Conservation (phyloP, 805 yeast species). For the Torulaspora gathmanii region DNA sequence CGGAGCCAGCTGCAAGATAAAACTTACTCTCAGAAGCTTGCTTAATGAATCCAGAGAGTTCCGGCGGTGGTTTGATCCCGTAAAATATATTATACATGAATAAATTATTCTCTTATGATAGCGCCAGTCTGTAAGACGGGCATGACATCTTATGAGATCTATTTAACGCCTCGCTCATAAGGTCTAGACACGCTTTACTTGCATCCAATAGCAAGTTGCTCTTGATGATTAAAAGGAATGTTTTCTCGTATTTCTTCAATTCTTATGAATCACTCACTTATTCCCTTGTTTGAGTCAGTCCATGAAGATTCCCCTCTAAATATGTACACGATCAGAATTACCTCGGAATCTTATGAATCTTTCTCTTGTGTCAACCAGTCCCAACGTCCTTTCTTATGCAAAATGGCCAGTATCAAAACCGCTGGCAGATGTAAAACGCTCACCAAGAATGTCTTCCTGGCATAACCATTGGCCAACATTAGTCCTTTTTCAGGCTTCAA, state of each 20-base stretch:
- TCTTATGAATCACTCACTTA: background rate
- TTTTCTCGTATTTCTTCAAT: too few relatives aligned
- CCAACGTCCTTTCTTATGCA: constrained; percentile 95
- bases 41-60: too few relatives aligned
- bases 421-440: constrained; percentile 93
- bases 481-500: constrained; percentile 48
- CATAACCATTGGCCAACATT: constrained; percentile 58
- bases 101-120: too few relatives aligned
- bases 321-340: background rate
- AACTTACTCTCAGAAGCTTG: too few relatives aligned
- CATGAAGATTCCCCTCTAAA: background rate
- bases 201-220: too few relatives aligned
- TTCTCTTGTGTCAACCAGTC: constrained; percentile 52
- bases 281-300: background rate
- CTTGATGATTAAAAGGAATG: too few relatives aligned
- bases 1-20: background rate
- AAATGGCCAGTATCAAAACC: constrained; percentile 81
- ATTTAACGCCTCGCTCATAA: too few relatives aligned
- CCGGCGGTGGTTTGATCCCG: too few relatives aligned
- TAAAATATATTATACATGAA: too few relatives aligned
- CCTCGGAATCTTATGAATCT: constrained; percentile 11
- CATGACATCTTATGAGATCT: too few relatives aligned
- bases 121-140: too few relatives aligned
- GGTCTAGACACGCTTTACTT: too few relatives aligned
- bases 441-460: constrained; percentile 87